phyloP scores from a whole-genome alignment of 768 basidiomycete genomes.

The Imleria badia region DNA sequence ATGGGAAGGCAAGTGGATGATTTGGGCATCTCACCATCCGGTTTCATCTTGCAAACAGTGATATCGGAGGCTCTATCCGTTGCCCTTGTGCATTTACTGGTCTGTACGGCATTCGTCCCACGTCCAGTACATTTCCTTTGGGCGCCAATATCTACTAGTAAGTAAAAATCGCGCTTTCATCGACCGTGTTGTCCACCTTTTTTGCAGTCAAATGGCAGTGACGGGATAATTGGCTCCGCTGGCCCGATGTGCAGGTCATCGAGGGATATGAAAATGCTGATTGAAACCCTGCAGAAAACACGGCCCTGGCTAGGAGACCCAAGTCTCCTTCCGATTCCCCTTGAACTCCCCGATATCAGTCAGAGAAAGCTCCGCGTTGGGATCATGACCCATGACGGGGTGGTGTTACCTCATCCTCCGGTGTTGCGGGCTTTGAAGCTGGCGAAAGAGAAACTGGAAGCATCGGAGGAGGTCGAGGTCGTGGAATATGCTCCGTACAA shows the following conservation, averaged over 20 bases:
- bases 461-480: slow-evolving; percentile 35
- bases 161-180: slow-evolving; percentile 2
- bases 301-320: slow-evolving; percentile 45
- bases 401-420: slow-evolving; percentile 43
- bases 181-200: slow-evolving; percentile 6
- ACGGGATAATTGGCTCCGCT: slow-evolving; percentile 5
- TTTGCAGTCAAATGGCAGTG: slow-evolving; percentile 26
- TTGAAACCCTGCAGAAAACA: slow-evolving; percentile 24
- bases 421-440: slow-evolving; percentile 39
- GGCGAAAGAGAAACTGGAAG: slow-evolving; percentile 35
- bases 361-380: slow-evolving; percentile 31
- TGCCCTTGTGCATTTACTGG: slow-evolving; percentile 37
- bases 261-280: slow-evolving; percentile 25
- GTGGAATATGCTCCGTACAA: slow-evolving; percentile 36
- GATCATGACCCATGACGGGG: slow-evolving; percentile 35
- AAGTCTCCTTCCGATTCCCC: slow-evolving; percentile 30
- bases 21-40: background rate
- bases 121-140: slow-evolving; percentile 32
- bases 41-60: slow-evolving; percentile 12
- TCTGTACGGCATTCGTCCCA: slow-evolving; percentile 43
- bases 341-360: slow-evolving; percentile 22
- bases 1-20: slow-evolving; percentile 37
- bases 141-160: slow-evolving; percentile 13
- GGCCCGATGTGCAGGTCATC: slow-evolving; percentile 31
- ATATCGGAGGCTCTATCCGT: slow-evolving; percentile 39